A percentile compares a stretch with the other conserved stretches of the same genome.
Conservation (phyloP, 352 stramenopile species). For the Phytophthora foliorum region DNA sequence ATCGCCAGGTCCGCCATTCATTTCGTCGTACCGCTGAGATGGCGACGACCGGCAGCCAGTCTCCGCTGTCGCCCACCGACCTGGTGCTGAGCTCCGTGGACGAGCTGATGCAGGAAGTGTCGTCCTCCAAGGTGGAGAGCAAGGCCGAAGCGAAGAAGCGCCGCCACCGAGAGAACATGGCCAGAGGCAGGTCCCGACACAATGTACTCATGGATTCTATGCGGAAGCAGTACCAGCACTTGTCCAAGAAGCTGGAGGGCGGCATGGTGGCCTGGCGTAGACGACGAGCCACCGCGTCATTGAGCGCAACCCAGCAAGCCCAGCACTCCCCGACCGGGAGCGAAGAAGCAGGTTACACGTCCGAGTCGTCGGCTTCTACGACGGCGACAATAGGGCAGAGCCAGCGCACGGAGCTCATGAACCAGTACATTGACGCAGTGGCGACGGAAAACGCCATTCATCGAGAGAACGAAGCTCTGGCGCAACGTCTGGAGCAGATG, state of each 20-base stretch:
- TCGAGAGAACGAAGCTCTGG: constrained; percentile 36
- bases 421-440: constrained; percentile 36
- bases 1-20: too few species aligned
- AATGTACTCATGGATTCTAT: constrained; percentile 36
- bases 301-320: constrained; percentile 13
- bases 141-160: constrained; percentile 35
- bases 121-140: constrained; percentile 18
- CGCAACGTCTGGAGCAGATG: constrained; percentile 40
- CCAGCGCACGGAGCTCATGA: constrained; percentile 13
- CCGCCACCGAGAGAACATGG: constrained; percentile 41
- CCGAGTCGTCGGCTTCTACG: constrained; percentile 6
- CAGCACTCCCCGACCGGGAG: not conserved
- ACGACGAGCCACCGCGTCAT: not conserved
- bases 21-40: constrained; percentile 8
- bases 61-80: constrained; percentile 27
- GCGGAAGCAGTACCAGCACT: constrained; percentile 35
- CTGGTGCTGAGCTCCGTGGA: constrained; percentile 6
- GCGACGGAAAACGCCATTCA: constrained; percentile 42
- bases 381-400: not conserved
- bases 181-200: constrained; percentile 37
- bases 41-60: constrained; percentile 18
- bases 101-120: constrained; percentile 16
- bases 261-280: constrained; percentile 22
- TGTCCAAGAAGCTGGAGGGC: constrained; percentile 33
- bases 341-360: constrained; percentile 17